Evolutionary conservation across 495 filamentous ascomycete species (phyloP).

Genomic region (Wilcoxina mikolae): DNA sequence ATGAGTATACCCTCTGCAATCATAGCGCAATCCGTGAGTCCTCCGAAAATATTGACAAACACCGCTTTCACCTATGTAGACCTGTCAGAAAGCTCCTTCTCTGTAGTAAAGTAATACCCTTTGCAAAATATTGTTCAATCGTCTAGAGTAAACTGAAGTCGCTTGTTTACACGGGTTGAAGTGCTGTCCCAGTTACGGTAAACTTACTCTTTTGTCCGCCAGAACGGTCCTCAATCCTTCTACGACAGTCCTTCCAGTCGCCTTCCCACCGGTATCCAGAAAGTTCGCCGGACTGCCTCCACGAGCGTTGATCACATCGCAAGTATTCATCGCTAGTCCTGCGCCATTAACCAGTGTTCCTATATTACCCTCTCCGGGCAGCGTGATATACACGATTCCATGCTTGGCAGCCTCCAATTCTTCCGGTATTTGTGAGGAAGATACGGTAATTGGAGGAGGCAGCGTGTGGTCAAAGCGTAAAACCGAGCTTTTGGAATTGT

Average conservation of each 20-base stretch:
- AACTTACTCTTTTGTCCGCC: slow-evolving; percentile 54
- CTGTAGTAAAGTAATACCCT: slow-evolving; percentile 15
- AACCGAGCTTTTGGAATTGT: not conserved
- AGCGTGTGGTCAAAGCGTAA: not conserved
- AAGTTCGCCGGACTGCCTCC: slow-evolving; percentile 63
- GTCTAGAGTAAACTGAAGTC: too few species aligned
- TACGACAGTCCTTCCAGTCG: slow-evolving; percentile 71
- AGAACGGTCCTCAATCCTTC: slow-evolving; percentile 58
- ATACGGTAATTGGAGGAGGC: not conserved
- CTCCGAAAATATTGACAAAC: slow-evolving; percentile 87
- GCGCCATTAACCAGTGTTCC: slow-evolving; percentile 78
- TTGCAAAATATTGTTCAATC: too few species aligned
- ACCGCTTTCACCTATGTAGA: slow-evolving; percentile 33
- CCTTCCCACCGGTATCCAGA: slow-evolving; percentile 81
- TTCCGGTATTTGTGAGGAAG: not conserved
- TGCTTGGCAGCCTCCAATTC: not conserved
- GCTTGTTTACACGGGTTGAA: too few species aligned
- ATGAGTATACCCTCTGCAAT: slow-evolving; percentile 70
- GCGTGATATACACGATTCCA: slow-evolving; percentile 59
- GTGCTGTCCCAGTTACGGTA: too few species aligned
- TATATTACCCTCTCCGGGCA: slow-evolving; percentile 38
- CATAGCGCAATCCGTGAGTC: slow-evolving; percentile 72
- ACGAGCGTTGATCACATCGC: slow-evolving; percentile 55
- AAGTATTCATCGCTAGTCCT: slow-evolving; percentile 84
- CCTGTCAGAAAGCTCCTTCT: not conserved